phyloP scores from a whole-genome alignment of 2,329 filamentous ascomycete genomes.

The Trichoderma sp. region DNA sequence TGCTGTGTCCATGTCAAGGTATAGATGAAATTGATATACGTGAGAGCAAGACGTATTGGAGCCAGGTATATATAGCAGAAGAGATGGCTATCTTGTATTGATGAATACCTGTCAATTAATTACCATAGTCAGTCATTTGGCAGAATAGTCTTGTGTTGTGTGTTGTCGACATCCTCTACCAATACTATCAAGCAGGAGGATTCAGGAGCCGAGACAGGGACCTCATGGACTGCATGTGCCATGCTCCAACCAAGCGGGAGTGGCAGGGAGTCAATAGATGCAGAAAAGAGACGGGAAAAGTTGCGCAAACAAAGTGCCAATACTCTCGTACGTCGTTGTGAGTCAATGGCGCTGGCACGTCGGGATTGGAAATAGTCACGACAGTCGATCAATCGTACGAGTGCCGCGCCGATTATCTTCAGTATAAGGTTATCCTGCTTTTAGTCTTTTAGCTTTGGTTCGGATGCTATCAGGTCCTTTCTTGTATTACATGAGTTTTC shows the following conservation, averaged over 20 bases:
- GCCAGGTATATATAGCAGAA: background rate
- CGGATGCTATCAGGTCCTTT: background rate
- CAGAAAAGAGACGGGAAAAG: background rate
- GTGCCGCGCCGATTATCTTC: background rate
- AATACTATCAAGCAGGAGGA: background rate
- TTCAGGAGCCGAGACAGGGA: background rate
- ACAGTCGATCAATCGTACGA: background rate
- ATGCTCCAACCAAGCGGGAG: background rate
- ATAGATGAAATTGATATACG: background rate
- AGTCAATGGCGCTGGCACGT: conserved; percentile 8
- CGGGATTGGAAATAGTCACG: background rate
- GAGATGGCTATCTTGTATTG: background rate
- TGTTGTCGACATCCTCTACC: background rate
- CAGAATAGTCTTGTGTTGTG: background rate
- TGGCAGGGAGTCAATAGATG: background rate
- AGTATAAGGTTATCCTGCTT: background rate
- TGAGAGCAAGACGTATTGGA: background rate
- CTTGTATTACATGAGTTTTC: background rate
- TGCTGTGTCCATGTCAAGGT: background rate
- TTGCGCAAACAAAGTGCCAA: background rate
- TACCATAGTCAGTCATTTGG: too few relatives aligned
- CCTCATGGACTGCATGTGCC: conserved; percentile 11
- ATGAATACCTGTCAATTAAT: background rate
- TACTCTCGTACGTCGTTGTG: conserved; percentile 6
- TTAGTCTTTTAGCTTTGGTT: background rate